Evolutionary conservation across 495 filamentous ascomycete genomes (phyloP), one percentile per base, ranked within the genome.

Genomic region (Hyaloscypha finlandica): DNA sequence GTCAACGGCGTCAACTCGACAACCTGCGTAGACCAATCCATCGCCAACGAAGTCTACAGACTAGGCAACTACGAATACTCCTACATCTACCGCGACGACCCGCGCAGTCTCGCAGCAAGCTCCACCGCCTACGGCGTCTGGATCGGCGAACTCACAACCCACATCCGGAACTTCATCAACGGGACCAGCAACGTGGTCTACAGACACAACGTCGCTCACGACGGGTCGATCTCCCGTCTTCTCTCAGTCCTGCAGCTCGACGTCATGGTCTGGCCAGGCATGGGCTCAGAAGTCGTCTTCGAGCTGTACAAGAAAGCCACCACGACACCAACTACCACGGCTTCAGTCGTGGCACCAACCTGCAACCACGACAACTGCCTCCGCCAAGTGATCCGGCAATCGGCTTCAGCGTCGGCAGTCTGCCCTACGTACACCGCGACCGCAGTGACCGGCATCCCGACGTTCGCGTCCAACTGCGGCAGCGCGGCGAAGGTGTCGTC

Each of bases 191-290:
- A 74, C 32, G 75, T 83, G 3, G 78, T 81, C 37, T 92, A 89
- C 71, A 73, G 82, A 56, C 88, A 92, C 71, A 89, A 90, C 63
- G 76, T 92, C 61, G 89, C 86, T 20, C 89, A 92, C 69, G 89
- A 91, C 68, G 89, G 89, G 12, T 87, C 84, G 22, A 70, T 92
- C 12, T 84, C 84, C 8, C 75, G 81, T 4, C 66, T 92, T n/a
- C 71, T 92, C 31, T 79, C 80, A 4, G 80, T 90, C n/a, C 72
- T 92, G 65, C 89, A 91, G 72, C 70, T 87, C 4, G 84, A 89
- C 45, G 70, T 75, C 48, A 92, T 91, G 88, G 84, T 90, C 4
- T 92, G 89, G 89, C 89, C 88, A 0, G 89, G 89, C 0, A 89
- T 92, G 87, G 89, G 89, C 1, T 77, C 80, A 9, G 89, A 91